phyloP scores from a whole-genome alignment of 2,329 filamentous ascomycete genomes.

The Chrysosporium keratinophilum region DNA sequence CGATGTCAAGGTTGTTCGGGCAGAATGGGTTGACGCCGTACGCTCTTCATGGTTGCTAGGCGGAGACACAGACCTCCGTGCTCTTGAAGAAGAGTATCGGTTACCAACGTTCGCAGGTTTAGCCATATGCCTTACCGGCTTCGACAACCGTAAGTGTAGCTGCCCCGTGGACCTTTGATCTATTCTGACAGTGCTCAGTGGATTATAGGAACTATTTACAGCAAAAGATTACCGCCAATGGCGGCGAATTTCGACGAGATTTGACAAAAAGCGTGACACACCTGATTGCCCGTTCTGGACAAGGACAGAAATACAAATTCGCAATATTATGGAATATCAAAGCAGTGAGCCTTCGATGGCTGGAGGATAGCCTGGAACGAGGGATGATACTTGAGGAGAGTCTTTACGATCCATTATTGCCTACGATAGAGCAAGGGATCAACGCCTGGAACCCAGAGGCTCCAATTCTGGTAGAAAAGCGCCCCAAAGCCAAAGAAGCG shows the following conservation, averaged over 20 bases:
- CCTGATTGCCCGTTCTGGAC: conserved; percentile 65
- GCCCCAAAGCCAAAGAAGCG: conserved; percentile 36
- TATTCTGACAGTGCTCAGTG: conserved; percentile 1
- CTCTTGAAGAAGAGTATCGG: conserved; percentile 52
- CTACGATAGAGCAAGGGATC: conserved; percentile 59
- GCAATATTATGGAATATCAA: conserved; percentile 74
- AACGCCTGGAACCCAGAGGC: conserved; percentile 60
- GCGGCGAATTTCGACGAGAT: conserved; percentile 78
- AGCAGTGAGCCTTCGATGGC: conserved; percentile 74
- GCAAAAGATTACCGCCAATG: conserved; percentile 55
- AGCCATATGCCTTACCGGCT: conserved; percentile 59
- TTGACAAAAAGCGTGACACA: conserved; percentile 79
- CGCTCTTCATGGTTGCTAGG: conserved; percentile 71
- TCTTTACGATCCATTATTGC: conserved; percentile 68
- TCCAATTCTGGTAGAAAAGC: conserved; percentile 20
- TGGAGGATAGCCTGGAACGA: conserved; percentile 68
- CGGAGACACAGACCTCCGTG: conserved; percentile 59
- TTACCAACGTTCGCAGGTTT: conserved; percentile 42
- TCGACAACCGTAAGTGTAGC: conserved; percentile 48
- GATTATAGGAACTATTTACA: conserved; percentile 59
- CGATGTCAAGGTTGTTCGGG: conserved; percentile 72
- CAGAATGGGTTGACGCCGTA: conserved; percentile 76
- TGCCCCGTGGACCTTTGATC: no score
- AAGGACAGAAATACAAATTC: conserved; percentile 82
- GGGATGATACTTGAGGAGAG: conserved; percentile 85